These are phyloP conservation scores for Abortiporus biennis DNA, from an alignment of 1,284 basidiomycete genomes.

Conservation along the genomic window DNA sequence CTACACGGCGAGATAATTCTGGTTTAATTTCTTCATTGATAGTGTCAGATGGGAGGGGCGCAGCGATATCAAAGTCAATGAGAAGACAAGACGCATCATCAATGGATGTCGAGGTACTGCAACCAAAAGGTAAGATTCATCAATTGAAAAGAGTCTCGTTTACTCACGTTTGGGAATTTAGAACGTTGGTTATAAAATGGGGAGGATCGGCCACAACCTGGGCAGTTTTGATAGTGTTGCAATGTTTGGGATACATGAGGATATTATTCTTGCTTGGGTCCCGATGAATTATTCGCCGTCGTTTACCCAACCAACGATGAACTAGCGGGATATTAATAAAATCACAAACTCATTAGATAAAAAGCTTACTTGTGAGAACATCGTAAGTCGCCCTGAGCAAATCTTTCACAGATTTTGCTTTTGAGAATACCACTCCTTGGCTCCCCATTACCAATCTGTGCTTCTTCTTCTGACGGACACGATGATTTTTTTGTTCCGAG, in stretches of 20 bases:
- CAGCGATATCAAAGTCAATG: background rate
- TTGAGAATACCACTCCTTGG: background rate
- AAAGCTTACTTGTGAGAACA: conserved; percentile 6
- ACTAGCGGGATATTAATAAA: conserved; percentile 1
- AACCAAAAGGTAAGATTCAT: too few species aligned
- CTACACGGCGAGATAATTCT: too few species aligned
- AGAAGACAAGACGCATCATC: background rate
- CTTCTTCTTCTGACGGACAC: background rate
- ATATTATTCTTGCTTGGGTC: conserved; percentile 11
- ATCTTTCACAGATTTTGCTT: conserved; percentile 7
- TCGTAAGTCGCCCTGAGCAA: conserved; percentile 10
- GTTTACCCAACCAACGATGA: conserved; percentile 4
- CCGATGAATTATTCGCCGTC: conserved; percentile 6
- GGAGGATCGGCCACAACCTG: too few species aligned
- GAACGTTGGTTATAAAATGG: too few species aligned
- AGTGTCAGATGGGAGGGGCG: too few species aligned
- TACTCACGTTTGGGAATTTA: too few species aligned
- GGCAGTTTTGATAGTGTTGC: too few species aligned
- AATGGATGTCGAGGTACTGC: too few species aligned
- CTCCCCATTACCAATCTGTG: conserved; percentile 4
- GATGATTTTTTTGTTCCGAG: too few species aligned
- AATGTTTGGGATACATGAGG: conserved; percentile 11
- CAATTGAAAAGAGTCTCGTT: too few species aligned
- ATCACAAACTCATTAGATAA: background rate
- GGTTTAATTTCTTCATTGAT: too few species aligned